A percentile compares a stretch with the other conserved stretches of the same genome.
These are phyloP conservation scores for Candida orba DNA, from an alignment of 805 yeast genomes.

Conservation along the genomic window DNA sequence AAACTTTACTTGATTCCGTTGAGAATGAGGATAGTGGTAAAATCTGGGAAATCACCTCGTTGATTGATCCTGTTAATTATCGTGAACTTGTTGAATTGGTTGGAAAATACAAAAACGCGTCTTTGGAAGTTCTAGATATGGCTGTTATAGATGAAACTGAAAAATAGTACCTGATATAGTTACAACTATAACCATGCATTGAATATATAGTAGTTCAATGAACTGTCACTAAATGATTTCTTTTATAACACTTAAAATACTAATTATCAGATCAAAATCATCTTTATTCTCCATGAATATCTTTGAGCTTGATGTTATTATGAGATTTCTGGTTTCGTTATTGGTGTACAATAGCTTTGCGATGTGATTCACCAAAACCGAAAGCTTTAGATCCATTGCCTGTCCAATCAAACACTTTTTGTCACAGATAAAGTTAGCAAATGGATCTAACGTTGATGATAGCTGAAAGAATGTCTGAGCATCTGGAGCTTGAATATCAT, in stretches of 20 bases:
- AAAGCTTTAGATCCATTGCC: slow-evolving; percentile 10
- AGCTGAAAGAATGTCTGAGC: slow-evolving; percentile 9
- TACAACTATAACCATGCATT: neutral
- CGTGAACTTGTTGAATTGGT: slow-evolving; percentile 58
- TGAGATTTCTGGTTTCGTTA: slow-evolving; percentile 14
- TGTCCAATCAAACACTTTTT: slow-evolving; percentile 20
- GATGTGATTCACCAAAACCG: slow-evolving; percentile 18
- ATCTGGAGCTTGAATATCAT: slow-evolving; percentile 19
- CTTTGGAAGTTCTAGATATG: slow-evolving; percentile 80
- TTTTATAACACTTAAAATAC: slow-evolving; percentile 12
- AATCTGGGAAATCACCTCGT: slow-evolving; percentile 49
- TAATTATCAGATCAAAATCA: slow-evolving; percentile 15
- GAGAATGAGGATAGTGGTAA: slow-evolving; percentile 39
- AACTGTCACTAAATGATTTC: neutral
- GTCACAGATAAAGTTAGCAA: slow-evolving; percentile 40
- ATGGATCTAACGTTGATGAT: neutral
- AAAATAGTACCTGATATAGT: slow-evolving; percentile 6
- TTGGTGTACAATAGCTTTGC: slow-evolving; percentile 16
- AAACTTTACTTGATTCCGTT: slow-evolving; percentile 34
- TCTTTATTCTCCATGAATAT: slow-evolving; percentile 8
- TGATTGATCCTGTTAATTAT: slow-evolving; percentile 82
- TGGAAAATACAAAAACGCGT: slow-evolving; percentile 47
- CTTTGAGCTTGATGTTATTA: slow-evolving; percentile 22
- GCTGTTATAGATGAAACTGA: slow-evolving; percentile 70
- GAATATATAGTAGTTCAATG: too few species aligned